Base-by-base conservation (phyloP, 2,329 filamentous ascomycete genomes). In the Fusarium dlaminii region DNA sequence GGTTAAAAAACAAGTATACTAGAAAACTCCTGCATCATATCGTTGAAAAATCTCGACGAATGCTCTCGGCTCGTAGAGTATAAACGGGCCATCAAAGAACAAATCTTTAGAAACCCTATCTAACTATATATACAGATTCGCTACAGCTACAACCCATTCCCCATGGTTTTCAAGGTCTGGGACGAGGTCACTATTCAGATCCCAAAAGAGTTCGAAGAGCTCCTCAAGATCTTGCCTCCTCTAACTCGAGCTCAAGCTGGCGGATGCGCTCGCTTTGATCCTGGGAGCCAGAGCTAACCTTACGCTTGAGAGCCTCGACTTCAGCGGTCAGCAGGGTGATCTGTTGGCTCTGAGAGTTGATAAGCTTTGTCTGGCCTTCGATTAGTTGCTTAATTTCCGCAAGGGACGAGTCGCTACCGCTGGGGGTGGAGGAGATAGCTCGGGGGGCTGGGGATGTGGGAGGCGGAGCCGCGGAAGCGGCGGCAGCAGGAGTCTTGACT, bases 231-330 rank as follows among this genome's bases (percentile, higher is more conserved):
- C 89, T 85, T 29, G 89, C 86, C 80, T 89, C 88, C 80, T 93
- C 91, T 42, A 93, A 83, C 82, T 92, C 91, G 58, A 92, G 84
- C 83, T 93, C 91, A 66, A 93, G 81, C 81, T 92, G 90, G 73
- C 90, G 84, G 79, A 92, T 92, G 56, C 90, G 86, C 83, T 92
- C 90, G 81, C 87, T 91, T 86, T 92, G 90, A 79, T 91, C 90
- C 77, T 88, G 86, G 20, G 86, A 85, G 27, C 82, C 81, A 3
- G 81, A 76, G 42, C 89, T 89, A 67, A 95, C 87, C 82, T 91
- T 93, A 83, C 90, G 90, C 89, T 97, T 97, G 76, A 98, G 87
- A 22, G 89, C 88, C 80, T 96, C 94, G 20, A 97, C 91, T 82
- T 97, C 94, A 36, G 86, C 83, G 6, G 93, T 89, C 54, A 97